Evolutionary conservation across 495 filamentous ascomycete species (phyloP).

Genomic region (Aspergillus homomorphus): DNA sequence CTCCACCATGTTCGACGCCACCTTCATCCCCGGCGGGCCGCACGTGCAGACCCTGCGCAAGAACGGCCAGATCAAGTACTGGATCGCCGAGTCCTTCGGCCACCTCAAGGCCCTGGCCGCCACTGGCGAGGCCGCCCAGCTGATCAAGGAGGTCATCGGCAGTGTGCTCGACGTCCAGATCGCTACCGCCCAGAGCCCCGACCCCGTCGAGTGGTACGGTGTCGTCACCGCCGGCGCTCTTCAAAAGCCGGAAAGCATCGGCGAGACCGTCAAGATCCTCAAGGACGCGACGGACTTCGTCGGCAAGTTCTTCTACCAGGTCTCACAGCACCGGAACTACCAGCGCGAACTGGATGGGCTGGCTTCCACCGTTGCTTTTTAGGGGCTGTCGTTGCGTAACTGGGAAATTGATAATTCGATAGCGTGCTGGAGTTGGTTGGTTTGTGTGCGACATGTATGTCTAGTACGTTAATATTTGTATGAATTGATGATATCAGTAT

Average conservation of each 20-base stretch:
- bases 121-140: constrained; percentile 58
- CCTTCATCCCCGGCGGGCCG: constrained; percentile 68
- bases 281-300: constrained; percentile 61
- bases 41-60: constrained; percentile 56
- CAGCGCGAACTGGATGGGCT: constrained; percentile 65
- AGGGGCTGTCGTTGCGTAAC: too few species aligned
- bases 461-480: not conserved
- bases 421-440: not conserved
- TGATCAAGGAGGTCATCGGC: constrained; percentile 53
- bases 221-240: constrained; percentile 58
- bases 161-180: constrained; percentile 35
- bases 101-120: constrained; percentile 70
- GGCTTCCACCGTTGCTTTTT: constrained; percentile 7
- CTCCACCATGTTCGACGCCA: constrained; percentile 73
- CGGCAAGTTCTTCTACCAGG: constrained; percentile 55
- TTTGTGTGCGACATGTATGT: not conserved
- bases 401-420: too few species aligned
- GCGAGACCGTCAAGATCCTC: constrained; percentile 53
- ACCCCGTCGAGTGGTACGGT: constrained; percentile 65
- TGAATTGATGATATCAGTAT: not conserved
- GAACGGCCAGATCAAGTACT: constrained; percentile 69
- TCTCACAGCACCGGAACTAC: constrained; percentile 62
- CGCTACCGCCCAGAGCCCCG: constrained; percentile 38
- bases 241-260: constrained; percentile 51
- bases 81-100: constrained; percentile 72